These are phyloP conservation scores for Globisporangium middletonii DNA, from an alignment of 352 stramenopile species.

Conservation along the genomic window DNA sequence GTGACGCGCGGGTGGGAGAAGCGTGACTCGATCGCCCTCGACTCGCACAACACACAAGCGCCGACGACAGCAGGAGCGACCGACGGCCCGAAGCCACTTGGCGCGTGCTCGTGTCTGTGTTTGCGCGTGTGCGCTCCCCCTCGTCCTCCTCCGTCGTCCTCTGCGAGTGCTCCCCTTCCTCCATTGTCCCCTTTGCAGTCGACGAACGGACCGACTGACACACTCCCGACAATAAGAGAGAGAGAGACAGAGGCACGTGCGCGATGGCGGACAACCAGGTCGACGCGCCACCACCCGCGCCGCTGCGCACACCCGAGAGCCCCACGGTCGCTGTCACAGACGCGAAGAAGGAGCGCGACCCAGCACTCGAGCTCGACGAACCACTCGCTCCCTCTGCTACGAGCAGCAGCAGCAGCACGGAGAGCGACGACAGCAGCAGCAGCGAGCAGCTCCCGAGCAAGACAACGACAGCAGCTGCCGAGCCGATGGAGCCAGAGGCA, in stretches of 20 bases:
- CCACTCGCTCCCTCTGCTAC: too few relatives aligned
- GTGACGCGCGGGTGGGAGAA: neutral
- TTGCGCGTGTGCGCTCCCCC: too few relatives aligned
- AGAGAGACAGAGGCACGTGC: too few relatives aligned
- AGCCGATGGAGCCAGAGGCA: neutral
- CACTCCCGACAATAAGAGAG: neutral
- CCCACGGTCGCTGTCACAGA: neutral
- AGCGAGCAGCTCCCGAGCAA: too few relatives aligned
- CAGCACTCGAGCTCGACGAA: neutral
- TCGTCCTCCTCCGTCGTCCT: too few relatives aligned
- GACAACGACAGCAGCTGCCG: neutral
- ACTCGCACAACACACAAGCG: neutral
- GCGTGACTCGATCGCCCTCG: neutral
- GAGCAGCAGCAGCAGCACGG: neutral
- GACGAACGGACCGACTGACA: neutral
- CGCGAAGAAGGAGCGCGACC: neutral
- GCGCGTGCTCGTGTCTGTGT: too few relatives aligned
- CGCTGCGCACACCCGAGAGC: too few relatives aligned
- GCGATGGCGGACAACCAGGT: neutral
- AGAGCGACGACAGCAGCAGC: neutral
- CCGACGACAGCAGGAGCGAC: neutral
- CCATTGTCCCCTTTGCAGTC: too few relatives aligned
- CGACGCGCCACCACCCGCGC: too few relatives aligned
- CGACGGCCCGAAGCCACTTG: too few relatives aligned
- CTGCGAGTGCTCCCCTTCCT: too few relatives aligned